Percentiles rank a stretch among this genome's conserved stretches.
phyloP scores from a whole-genome alignment of 306 rosid genomes.

The Prunus kanzakura region DNA sequence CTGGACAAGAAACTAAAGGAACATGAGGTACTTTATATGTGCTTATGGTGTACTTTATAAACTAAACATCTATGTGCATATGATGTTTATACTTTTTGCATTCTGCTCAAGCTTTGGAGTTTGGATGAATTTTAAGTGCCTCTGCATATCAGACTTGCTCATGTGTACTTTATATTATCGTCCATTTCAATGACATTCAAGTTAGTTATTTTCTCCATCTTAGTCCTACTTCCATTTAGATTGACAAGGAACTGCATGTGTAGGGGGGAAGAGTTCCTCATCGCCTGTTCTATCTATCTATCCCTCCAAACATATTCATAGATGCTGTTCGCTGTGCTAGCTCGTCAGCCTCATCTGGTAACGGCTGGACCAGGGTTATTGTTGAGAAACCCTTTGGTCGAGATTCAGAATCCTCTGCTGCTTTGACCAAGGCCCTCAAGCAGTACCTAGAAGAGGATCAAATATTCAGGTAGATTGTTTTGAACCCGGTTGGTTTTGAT shows the following conservation, averaged over 20 bases:
- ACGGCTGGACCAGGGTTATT: conserved; percentile 96
- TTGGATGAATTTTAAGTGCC: background rate
- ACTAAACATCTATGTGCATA: background rate
- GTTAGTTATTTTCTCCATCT: background rate
- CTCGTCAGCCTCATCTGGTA: conserved; percentile 66
- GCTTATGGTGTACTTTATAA: background rate
- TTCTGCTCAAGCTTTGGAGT: background rate
- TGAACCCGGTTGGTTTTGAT: conserved; percentile 7
- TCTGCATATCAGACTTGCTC: background rate
- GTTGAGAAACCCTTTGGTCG: conserved; percentile 97
- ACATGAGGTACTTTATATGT: conserved; percentile 64
- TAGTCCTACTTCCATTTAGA: conserved; percentile 13
- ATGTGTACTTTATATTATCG: background rate
- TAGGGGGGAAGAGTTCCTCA: conserved; percentile 74
- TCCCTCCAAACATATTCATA: conserved; percentile 82
- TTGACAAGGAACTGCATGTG: conserved; percentile 32
- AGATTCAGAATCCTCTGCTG: conserved; percentile 89
- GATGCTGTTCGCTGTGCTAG: conserved; percentile 87
- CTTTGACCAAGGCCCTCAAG: conserved; percentile 78
- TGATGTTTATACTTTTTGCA: background rate
- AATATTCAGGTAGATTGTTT: conserved; percentile 63
- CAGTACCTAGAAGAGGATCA: conserved; percentile 82
- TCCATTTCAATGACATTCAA: background rate
- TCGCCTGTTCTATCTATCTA: conserved; percentile 88
- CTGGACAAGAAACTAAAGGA: conserved; percentile 77